These are phyloP conservation scores for Mallotus japonicus DNA, from an alignment of 441 rosid species.

Conservation along the genomic window DNA sequence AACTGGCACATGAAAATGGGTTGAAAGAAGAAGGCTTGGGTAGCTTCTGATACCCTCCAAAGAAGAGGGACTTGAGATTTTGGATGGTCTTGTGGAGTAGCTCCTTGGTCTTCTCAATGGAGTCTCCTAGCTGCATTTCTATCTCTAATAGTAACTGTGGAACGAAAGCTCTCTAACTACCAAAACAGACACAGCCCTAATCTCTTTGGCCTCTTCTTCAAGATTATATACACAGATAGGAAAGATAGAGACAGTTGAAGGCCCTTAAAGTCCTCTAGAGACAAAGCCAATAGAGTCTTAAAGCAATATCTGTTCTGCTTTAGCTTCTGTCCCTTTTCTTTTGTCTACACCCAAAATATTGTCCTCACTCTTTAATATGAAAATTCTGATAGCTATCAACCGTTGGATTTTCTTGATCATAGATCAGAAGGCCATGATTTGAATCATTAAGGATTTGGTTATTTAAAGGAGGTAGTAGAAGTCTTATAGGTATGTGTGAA, in stretches of 20 bases:
- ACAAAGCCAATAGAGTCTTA: conserved; percentile 28
- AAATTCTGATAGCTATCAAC: conserved; percentile 21
- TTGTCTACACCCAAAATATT: conserved; percentile 9
- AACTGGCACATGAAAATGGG: conserved; percentile 49
- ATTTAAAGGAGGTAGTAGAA: background rate
- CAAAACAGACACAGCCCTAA: conserved; percentile 20
- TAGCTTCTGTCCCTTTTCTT: conserved; percentile 16
- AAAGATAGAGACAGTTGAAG: conserved; percentile 29
- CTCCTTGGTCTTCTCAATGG: conserved; percentile 53
- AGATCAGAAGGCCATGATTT: conserved; percentile 11
- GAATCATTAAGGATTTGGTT: conserved; percentile 11
- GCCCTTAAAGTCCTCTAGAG: conserved; percentile 20
- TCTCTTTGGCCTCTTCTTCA: conserved; percentile 11
- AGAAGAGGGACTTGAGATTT: conserved; percentile 50
- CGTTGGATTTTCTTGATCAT: conserved; percentile 31
- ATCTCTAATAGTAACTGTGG: conserved; percentile 8
- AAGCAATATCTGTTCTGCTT: conserved; percentile 17
- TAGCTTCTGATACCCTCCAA: conserved; percentile 50
- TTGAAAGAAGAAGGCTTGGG: conserved; percentile 45
- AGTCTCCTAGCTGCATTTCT: conserved; percentile 57
- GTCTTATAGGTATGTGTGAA: conserved; percentile 11
- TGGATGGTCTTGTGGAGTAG: conserved; percentile 51
- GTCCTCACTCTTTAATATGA: conserved; percentile 19
- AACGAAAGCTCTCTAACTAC: conserved; percentile 5
- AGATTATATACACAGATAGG: conserved; percentile 22